Conservation (phyloP, 352 stramenopile species). For the Thraustochytrium aureum region DNA sequence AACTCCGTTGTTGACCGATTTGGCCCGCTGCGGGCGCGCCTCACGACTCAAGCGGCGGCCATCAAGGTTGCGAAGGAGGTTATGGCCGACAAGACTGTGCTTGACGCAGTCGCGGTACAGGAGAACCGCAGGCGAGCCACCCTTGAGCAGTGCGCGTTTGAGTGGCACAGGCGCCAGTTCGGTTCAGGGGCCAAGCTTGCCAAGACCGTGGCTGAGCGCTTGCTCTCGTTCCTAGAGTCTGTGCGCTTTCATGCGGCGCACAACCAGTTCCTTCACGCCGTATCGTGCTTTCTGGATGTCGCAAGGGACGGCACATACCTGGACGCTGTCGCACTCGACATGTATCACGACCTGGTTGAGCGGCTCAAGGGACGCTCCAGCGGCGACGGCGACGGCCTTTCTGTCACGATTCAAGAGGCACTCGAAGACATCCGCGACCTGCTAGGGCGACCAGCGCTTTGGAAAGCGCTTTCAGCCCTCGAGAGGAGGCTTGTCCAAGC, state of each 20-base stretch:
- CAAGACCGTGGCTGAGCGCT: background rate
- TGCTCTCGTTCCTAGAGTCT: slow-evolving; percentile 39
- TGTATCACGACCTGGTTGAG: background rate
- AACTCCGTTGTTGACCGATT: background rate
- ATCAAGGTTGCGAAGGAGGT: slow-evolving; percentile 3
- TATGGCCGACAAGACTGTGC: slow-evolving; percentile 7
- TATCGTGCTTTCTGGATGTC: slow-evolving; percentile 13
- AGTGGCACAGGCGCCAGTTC: slow-evolving; percentile 32
- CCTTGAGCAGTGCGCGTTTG: slow-evolving; percentile 4
- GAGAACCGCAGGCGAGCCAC: background rate
- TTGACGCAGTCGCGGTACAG: background rate
- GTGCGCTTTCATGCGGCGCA: background rate
- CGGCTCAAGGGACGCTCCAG: background rate
- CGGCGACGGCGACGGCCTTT: background rate
- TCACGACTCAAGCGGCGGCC: background rate
- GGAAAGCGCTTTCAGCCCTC: background rate
- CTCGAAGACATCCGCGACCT: background rate
- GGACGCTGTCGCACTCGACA: background rate
- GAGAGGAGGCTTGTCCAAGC: background rate
- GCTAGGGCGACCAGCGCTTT: background rate
- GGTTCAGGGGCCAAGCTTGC: background rate
- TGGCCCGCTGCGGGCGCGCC: background rate
- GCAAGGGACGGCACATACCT: background rate
- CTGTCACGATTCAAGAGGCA: background rate
- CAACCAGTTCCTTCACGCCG: background rate